phyloP scores from a whole-genome alignment of 106 monocot genomes.

The Amphibolis antarctica region DNA sequence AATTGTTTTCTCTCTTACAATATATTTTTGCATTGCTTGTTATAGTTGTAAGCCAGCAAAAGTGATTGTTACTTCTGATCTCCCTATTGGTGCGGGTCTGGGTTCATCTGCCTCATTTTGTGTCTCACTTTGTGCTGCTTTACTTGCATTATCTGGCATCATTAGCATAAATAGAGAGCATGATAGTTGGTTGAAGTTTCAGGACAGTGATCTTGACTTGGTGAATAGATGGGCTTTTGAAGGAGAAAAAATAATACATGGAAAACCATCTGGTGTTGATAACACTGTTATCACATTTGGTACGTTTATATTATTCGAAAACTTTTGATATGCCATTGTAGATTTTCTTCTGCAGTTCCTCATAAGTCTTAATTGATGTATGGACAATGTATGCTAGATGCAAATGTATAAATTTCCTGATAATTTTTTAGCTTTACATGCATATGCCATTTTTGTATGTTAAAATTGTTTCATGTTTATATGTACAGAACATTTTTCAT shows the following conservation, averaged over 20 bases:
- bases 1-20: background rate
- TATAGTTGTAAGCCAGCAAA: slow-evolving; percentile 50
- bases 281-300: slow-evolving; percentile 88
- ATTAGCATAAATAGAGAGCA: slow-evolving; percentile 10
- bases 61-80: slow-evolving; percentile 46
- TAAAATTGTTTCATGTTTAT: too few species aligned
- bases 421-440: background rate
- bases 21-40: background rate
- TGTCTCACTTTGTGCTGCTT: slow-evolving; percentile 51
- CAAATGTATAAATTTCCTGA: background rate
- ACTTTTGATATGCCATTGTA: too few species aligned
- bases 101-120: slow-evolving; percentile 94
- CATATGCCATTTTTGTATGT: background rate
- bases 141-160: slow-evolving; percentile 42
- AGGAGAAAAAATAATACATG: slow-evolving; percentile 93
- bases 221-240: slow-evolving; percentile 91
- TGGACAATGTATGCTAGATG: background rate
- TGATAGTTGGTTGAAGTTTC: slow-evolving; percentile 28
- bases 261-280: slow-evolving; percentile 92
- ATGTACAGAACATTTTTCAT: background rate
- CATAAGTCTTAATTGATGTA: background rate
- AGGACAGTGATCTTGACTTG: slow-evolving; percentile 53
- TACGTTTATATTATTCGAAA: too few species aligned
- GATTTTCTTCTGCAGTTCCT: background rate
- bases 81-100: slow-evolving; percentile 75